Percentiles rank a stretch among this genome's conserved stretches.
These are phyloP conservation scores for Rhizopogon vulgaris DNA, from an alignment of 768 basidiomycete genomes.

Conservation along the genomic window DNA sequence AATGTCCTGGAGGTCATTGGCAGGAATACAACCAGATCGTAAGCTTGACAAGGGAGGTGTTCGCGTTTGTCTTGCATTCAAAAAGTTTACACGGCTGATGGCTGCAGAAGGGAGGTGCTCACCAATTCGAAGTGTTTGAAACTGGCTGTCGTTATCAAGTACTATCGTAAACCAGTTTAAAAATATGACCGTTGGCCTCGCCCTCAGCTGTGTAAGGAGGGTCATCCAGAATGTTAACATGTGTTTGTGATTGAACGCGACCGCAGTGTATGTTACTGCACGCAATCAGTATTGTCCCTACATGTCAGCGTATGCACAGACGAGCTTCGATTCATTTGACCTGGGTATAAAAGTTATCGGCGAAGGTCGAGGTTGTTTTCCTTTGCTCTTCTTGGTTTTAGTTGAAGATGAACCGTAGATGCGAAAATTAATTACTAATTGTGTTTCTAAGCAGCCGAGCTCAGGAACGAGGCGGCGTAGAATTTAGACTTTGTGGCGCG, in stretches of 20 bases:
- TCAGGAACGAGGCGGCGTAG: too few species aligned
- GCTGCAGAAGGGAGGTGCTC: constrained; percentile 11
- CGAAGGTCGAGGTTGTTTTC: constrained; percentile 19
- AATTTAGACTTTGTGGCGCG: too few species aligned
- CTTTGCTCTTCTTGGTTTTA: constrained; percentile 23
- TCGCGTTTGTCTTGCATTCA: constrained; percentile 26
- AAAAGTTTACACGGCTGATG: constrained; percentile 27
- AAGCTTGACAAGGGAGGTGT: constrained; percentile 51
- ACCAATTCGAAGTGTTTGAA: constrained; percentile 35
- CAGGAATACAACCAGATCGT: constrained; percentile 71
- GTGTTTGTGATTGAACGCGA: constrained; percentile 66
- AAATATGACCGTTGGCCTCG: constrained; percentile 52
- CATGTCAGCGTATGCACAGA: constrained; percentile 32
- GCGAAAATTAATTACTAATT: too few species aligned
- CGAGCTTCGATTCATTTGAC: constrained; percentile 52
- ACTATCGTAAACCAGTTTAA: constrained; percentile 74
- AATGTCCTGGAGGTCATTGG: constrained; percentile 71
- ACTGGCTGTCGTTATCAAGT: constrained; percentile 76
- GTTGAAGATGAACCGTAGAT: background rate
- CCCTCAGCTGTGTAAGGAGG: constrained; percentile 52
- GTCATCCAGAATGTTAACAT: constrained; percentile 55
- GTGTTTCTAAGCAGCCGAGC: too few species aligned
- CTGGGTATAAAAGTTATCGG: constrained; percentile 40
- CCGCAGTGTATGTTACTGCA: constrained; percentile 77
- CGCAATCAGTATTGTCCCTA: constrained; percentile 9